Percentiles rank a stretch among this genome's conserved stretches.
phyloP scores from a whole-genome alignment of 345 rosid genomes.

The Hibiscus syriacus region DNA sequence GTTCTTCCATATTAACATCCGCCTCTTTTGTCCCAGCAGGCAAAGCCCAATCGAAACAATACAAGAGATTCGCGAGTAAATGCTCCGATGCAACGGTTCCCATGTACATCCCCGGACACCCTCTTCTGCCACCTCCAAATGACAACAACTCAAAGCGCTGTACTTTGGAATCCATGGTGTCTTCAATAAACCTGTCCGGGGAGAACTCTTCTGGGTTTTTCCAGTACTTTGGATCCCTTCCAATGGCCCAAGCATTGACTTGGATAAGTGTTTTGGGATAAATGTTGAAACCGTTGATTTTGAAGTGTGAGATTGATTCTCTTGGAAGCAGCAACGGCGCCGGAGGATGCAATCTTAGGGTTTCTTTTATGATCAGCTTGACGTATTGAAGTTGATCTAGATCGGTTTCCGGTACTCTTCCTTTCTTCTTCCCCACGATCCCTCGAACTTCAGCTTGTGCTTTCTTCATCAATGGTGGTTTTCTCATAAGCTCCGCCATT shows the following conservation, averaged over 20 bases:
- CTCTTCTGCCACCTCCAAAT: slow-evolving; percentile 1
- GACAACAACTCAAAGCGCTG: background rate
- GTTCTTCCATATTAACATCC: background rate
- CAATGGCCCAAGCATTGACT: slow-evolving; percentile 3
- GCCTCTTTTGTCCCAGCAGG: background rate
- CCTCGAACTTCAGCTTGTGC: background rate
- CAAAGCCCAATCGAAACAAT: background rate
- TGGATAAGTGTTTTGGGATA: background rate
- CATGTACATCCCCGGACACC: background rate
- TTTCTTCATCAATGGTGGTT: slow-evolving; percentile 4
- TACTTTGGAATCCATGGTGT: background rate
- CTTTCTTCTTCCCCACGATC: background rate
- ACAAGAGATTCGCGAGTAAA: slow-evolving; percentile 2
- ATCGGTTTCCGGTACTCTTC: background rate
- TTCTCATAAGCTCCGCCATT: slow-evolving; percentile 8
- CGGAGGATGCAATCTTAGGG: slow-evolving; percentile 3
- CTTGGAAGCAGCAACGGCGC: background rate
- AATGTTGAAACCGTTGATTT: background rate
- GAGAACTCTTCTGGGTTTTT: background rate
- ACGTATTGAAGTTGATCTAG: background rate
- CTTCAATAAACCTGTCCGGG: background rate
- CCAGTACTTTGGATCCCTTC: background rate
- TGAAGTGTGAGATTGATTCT: background rate
- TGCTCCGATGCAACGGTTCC: background rate
- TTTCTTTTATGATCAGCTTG: slow-evolving; percentile 3